phyloP scores from a whole-genome alignment of 306 rosid species.

The Dalbergia oliveri region DNA sequence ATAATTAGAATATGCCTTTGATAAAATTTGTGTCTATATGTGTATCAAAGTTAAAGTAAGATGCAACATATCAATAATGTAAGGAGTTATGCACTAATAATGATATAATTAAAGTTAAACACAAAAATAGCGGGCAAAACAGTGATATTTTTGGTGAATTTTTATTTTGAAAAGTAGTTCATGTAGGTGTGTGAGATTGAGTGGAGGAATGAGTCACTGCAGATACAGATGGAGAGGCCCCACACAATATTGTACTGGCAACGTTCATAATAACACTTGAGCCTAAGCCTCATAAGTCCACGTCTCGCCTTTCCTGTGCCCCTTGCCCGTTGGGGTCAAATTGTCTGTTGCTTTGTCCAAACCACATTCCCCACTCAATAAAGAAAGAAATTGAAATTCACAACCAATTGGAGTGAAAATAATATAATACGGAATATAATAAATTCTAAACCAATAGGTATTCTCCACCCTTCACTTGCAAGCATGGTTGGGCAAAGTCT shows the following conservation, averaged over 20 bases:
- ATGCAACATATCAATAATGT: too few relatives aligned
- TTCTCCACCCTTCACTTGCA: neutral
- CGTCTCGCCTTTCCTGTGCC: conserved; percentile 47
- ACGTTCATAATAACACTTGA: conserved; percentile 40
- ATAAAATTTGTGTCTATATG: too few relatives aligned
- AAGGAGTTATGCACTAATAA: too few relatives aligned
- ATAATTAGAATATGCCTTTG: too few relatives aligned
- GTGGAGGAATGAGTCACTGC: conserved; percentile 42
- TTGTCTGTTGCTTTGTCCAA: conserved; percentile 49
- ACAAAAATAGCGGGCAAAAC: too few relatives aligned
- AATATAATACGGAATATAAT: neutral
- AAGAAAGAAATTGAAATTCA: neutral
- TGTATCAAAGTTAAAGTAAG: too few relatives aligned
- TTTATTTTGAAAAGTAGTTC: neutral
- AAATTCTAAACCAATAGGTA: conserved; percentile 12
- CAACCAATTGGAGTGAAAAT: neutral
- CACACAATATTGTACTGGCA: conserved; percentile 35
- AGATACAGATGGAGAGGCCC: conserved; percentile 21
- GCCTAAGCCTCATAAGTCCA: conserved; percentile 41
- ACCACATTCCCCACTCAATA: conserved; percentile 18
- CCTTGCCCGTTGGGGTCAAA: conserved; percentile 54
- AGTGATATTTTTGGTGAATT: too few relatives aligned
- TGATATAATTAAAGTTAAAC: too few relatives aligned
- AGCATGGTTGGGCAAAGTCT: conserved; percentile 5
- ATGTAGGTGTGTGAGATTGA: neutral